These are phyloP conservation scores for Tylopilus sp. DNA, from an alignment of 1,284 basidiomycete species.

Conservation along the genomic window DNA sequence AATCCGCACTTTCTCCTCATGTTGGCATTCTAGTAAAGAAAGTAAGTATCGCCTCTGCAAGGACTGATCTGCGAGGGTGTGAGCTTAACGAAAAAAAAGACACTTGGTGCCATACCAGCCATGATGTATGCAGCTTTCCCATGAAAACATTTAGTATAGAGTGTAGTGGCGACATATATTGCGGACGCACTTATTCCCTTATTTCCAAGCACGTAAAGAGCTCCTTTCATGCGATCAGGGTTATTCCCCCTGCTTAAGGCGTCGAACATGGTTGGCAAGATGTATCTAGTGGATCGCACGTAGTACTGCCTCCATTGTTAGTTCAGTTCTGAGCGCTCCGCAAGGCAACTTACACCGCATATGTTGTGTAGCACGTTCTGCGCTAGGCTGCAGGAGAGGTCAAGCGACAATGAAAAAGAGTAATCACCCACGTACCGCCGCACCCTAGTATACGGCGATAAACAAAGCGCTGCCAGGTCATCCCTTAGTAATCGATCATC, in stretches of 20 bases:
- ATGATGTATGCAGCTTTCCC: conserved; percentile 56
- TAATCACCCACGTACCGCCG: conserved; percentile 47
- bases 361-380: conserved; percentile 69
- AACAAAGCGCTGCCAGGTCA: conserved; percentile 77
- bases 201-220: conserved; percentile 81
- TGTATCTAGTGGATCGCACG: conserved; percentile 73
- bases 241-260: conserved; percentile 72
- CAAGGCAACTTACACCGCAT: conserved; percentile 48
- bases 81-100: conserved; percentile 7
- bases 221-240: conserved; percentile 94
- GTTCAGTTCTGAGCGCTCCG: background rate
- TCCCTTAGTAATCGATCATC: conserved; percentile 72
- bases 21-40: conserved; percentile 78
- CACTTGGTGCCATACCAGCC: conserved; percentile 41
- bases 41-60: conserved; percentile 64
- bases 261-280: conserved; percentile 61
- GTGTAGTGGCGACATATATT: conserved; percentile 1
- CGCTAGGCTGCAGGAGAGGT: conserved; percentile 50
- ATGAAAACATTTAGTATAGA: conserved; percentile 1
- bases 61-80: conserved; percentile 51
- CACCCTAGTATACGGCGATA: conserved; percentile 81
- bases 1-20: conserved; percentile 77
- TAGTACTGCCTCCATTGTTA: conserved; percentile 54
- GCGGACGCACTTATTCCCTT: conserved; percentile 58
- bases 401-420: conserved; percentile 1